phyloP scores from a whole-genome alignment of 371 early-diverging fungal species.

The Mucor plumbeus region DNA sequence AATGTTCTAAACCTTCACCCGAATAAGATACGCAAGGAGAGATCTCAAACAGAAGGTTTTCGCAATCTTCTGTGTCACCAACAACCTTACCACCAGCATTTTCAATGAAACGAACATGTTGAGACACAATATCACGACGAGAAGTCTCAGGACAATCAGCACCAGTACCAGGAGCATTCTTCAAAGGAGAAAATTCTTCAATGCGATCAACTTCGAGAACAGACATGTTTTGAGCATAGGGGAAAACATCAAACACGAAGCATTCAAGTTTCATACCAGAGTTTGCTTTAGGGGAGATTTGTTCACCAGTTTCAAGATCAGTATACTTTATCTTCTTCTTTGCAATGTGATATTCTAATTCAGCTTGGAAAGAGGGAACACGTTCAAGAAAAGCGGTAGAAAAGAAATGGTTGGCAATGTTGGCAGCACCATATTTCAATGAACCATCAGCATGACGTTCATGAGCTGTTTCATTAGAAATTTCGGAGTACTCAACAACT shows the following conservation, averaged over 20 bases:
- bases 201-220: slow-evolving; percentile 90
- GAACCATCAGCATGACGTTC: slow-evolving; percentile 67
- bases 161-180: slow-evolving; percentile 93
- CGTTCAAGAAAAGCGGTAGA: slow-evolving; percentile 88
- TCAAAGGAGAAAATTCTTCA: slow-evolving; percentile 98
- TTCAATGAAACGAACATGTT: slow-evolving; percentile 83
- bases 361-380: slow-evolving; percentile 78
- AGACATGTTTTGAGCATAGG: slow-evolving; percentile 83
- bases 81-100: slow-evolving; percentile 79
- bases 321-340: slow-evolving; percentile 95
- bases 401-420: slow-evolving; percentile 98
- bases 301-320: slow-evolving; percentile 78
- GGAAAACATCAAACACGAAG: slow-evolving; percentile 97
- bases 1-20: slow-evolving; percentile 88
- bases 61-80: slow-evolving; percentile 43
- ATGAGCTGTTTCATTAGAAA: slow-evolving; percentile 75
- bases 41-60: slow-evolving; percentile 75
- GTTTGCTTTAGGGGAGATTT: slow-evolving; percentile 74
- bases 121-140: slow-evolving; percentile 84
- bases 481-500: slow-evolving; percentile 97
- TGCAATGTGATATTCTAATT: slow-evolving; percentile 95
- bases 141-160: slow-evolving; percentile 94
- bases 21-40: slow-evolving; percentile 90
- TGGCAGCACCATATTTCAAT: slow-evolving; percentile 89
- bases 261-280: slow-evolving; percentile 95